Evolutionary conservation across 768 basidiomycete species (phyloP).

Genomic region (Gymnopilus junonius): DNA sequence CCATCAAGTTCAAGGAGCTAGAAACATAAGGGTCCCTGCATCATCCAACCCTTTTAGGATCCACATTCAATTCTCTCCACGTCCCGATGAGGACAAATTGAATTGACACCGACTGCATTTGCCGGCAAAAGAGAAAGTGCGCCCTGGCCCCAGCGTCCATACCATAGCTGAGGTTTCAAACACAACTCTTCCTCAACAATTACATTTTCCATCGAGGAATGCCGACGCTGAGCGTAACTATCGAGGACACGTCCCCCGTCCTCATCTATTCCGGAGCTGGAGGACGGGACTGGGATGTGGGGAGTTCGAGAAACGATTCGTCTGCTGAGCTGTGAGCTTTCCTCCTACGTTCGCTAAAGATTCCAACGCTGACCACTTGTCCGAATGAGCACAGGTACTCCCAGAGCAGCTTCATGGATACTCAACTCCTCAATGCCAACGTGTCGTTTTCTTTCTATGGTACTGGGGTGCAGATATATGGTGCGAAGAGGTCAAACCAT

Average conservation of each 20-base stretch:
- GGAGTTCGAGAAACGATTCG: slow-evolving; percentile 12
- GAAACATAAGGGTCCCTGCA: neutral
- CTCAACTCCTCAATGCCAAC: slow-evolving; percentile 33
- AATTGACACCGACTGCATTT: neutral
- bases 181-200: neutral
- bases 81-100: too few relatives aligned
- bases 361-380: neutral
- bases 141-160: neutral
- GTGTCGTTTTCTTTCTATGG: slow-evolving; percentile 51
- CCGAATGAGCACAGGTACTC: slow-evolving; percentile 25
- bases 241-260: slow-evolving; percentile 8
- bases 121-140: neutral
- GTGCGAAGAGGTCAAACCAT: slow-evolving; percentile 51
- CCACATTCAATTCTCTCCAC: slow-evolving; percentile 1
- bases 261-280: slow-evolving; percentile 3
- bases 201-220: neutral
- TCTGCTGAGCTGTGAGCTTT: slow-evolving; percentile 13
- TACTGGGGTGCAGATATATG: slow-evolving; percentile 50
- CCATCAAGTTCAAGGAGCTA: neutral
- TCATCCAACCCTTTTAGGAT: neutral
- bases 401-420: slow-evolving; percentile 41
- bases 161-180: neutral
- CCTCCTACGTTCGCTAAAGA: neutral
- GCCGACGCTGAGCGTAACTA: neutral
- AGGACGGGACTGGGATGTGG: slow-evolving; percentile 23